Conservation (phyloP, 805 yeast genomes). For the Saccharomyces paradoxus region DNA sequence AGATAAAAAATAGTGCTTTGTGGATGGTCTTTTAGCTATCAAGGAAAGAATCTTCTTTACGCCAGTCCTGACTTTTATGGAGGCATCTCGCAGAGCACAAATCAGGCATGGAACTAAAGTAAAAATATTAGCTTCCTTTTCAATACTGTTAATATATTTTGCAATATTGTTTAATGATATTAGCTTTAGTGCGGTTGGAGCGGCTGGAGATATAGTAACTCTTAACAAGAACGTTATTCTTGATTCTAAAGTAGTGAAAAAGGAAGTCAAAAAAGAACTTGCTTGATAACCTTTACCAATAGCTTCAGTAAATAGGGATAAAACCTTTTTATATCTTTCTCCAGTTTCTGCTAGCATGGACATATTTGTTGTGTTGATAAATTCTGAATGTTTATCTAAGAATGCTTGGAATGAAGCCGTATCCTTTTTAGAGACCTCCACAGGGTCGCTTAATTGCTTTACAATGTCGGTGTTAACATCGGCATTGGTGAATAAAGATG, state of each 20-base stretch:
- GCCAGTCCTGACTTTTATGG: conserved; percentile 42
- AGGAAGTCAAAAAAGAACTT: conserved; percentile 28
- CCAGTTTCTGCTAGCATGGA: conserved; percentile 28
- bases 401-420: conserved; percentile 26
- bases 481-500: conserved; percentile 39
- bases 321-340: conserved; percentile 36
- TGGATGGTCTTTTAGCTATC: conserved; percentile 32
- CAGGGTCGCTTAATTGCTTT: conserved; percentile 12
- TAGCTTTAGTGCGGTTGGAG: conserved; percentile 51
- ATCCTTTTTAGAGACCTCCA: conserved; percentile 22
- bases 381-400: conserved; percentile 22
- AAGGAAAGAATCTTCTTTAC: conserved; percentile 33
- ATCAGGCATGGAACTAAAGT: conserved; percentile 52
- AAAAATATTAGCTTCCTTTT: conserved; percentile 37
- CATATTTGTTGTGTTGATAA: conserved; percentile 25
- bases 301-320: conserved; percentile 39
- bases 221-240: conserved; percentile 53
- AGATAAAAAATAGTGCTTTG: conserved; percentile 42
- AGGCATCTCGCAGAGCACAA: conserved; percentile 45
- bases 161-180: conserved; percentile 39
- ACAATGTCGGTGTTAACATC: conserved; percentile 27
- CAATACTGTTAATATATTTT: conserved; percentile 27
- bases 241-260: conserved; percentile 36
- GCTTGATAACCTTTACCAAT: conserved; percentile 31
- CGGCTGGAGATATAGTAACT: conserved; percentile 45